phyloP scores from a whole-genome alignment of 192 early-diverging fungal species.

The Chytriomyces confervae region DNA sequence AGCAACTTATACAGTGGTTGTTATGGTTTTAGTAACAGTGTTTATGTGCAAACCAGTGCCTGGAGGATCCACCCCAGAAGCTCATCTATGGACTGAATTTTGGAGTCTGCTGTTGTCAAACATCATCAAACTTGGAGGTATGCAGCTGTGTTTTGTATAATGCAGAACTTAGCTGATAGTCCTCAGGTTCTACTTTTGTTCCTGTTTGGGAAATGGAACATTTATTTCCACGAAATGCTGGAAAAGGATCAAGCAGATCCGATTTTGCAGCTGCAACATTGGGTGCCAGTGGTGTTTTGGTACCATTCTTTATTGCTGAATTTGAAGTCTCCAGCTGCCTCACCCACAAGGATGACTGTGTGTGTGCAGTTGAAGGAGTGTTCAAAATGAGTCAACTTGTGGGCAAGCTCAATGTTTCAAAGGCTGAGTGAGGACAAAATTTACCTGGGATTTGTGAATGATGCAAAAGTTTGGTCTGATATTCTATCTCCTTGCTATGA shows the following conservation, averaged over 20 bases:
- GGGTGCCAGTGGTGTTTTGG: background rate
- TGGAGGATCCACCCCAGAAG: too few species aligned
- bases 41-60: too few species aligned
- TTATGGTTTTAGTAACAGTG: too few species aligned
- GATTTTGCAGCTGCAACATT: constrained; percentile 18
- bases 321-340: constrained; percentile 14
- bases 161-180: background rate
- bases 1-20: too few species aligned
- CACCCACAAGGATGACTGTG: constrained; percentile 27
- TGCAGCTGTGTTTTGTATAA: too few species aligned
- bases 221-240: constrained; percentile 33
- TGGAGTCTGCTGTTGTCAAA: too few species aligned
- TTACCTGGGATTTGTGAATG: background rate
- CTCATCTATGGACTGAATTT: too few species aligned
- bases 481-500: background rate
- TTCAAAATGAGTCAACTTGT: constrained; percentile 16
- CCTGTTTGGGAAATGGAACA: constrained; percentile 29
- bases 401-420: background rate
- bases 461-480: background rate
- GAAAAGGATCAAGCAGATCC: constrained; percentile 20
- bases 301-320: constrained; percentile 28
- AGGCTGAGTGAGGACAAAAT: background rate
- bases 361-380: constrained; percentile 22
- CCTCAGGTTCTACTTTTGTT: background rate
- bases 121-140: too few species aligned